Base-by-base conservation (phyloP, 257 asterid genomes). In the Lithospermum erythrorhizon region DNA sequence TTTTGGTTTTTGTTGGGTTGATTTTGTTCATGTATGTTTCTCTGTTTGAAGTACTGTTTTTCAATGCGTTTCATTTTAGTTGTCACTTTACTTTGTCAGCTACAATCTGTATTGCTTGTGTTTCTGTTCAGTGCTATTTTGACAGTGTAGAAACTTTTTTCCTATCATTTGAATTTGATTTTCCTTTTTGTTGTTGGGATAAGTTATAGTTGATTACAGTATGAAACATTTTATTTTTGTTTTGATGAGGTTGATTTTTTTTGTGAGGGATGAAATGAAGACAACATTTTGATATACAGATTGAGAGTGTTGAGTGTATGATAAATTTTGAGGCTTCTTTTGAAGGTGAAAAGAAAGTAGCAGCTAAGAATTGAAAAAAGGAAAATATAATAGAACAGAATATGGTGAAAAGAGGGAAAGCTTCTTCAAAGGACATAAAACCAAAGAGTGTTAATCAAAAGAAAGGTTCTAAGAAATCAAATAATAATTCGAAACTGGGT, bases 401-500 rank as follows among this genome's bases (percentile, higher is more conserved):
- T 19, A 29, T 20, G n/a, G 6, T 30, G 2, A 62, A 41, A n/a
- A 90, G 83, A 94, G 96, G 89, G 13, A 90, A 90, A 70, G 83
- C 78, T 35, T 83, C 85, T 55, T 86, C 84, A 19, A 78, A 70
- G 10, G 93, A 82, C 35, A 70, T 73, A 72, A 81, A 75, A 66
- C 62, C 78, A 15, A 84, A 62, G 67, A 66, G 53, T 68, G 73
- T 73, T 27, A 81, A 80, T 35, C 93, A 78, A 64, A 91, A 79
- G 68, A 78, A 75, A 75, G 74, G 75, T 61, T 63, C 57, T 5
- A 84, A 61, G 78, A 80, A 72, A 66, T 71, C 76, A 6, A 73
- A 72, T 56, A 88, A 81, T 81, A 86, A 79, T 70, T 71, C 88
- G 79, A 88, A 76, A 69, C 97, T 96, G 2, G 97, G 97, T 59